Evolutionary conservation across 805 yeast species (phyloP), one percentile per base, ranked within the genome.

Genomic region (Candida adriatica): DNA sequence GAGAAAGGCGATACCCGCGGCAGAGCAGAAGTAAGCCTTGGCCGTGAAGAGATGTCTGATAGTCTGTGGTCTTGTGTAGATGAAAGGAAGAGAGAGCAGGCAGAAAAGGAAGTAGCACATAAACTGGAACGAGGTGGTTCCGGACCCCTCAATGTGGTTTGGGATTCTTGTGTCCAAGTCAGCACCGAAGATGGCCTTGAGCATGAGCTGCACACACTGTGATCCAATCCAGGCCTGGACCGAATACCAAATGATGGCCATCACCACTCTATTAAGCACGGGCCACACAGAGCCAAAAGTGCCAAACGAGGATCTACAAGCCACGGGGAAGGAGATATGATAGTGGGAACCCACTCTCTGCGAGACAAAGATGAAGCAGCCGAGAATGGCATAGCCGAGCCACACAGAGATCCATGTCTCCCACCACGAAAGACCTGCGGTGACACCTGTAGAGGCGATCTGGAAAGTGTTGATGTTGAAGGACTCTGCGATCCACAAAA

Each of bases 391-490:
- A 55, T 86, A 86, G 6, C 95, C 95, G 13, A 86, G 41, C 92
- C 94, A 84, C 16, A 86, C 92, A 2, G 92, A 73, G 23, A 86
- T 59, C 94, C 95, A 86, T 9, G 82, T 76, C 51, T 79, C 87
- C 94, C 94, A 86, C 94, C 95, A 85, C 13, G 79, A 71, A 58
- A 86, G 61, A 8, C 92, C 92, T 15, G 76, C 73, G 33, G 67
- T 64, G 35, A 81, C 79, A 47, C 94, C 94, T 0, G 94, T 81
- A 7, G 90, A 77, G 3, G 94, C 95, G 46, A 86, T 84, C 62
- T 82, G 87, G 86, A 90, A 85, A 6, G 95, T 84, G 55, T 83
- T 85, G 51, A 86, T 75, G 58, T 86, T 86, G 62, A 86, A 83
- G 19, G 94, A 77, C 53, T 86, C 96, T 0, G 95, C 86, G 36